Percentiles rank a stretch among this genome's conserved stretches.
Conservation (phyloP, 768 basidiomycete genomes). For the Mycena venus region DNA sequence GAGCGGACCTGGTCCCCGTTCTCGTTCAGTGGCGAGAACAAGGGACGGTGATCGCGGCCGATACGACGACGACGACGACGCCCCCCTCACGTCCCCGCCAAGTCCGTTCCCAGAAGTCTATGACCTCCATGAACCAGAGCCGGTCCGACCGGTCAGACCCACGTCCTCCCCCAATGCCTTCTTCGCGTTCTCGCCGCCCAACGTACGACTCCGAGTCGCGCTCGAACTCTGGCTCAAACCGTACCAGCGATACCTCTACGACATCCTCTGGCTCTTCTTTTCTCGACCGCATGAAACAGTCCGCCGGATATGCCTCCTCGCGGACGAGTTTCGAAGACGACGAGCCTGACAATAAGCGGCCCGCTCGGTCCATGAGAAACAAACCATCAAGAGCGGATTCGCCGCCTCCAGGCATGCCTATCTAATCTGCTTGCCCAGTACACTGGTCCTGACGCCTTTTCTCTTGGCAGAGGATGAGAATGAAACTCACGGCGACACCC, state of each 20-base stretch:
- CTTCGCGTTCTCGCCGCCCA: constrained; percentile 28
- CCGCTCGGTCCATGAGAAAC: constrained; percentile 15
- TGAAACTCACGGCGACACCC: constrained; percentile 55
- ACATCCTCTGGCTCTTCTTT: constrained; percentile 45
- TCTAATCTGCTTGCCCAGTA: background rate
- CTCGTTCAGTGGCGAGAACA: constrained; percentile 46
- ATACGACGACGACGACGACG: constrained; percentile 25
- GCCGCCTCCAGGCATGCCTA: constrained; percentile 23
- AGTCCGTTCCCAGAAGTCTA: constrained; percentile 40
- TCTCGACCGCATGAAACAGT: constrained; percentile 51
- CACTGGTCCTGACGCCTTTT: constrained; percentile 3
- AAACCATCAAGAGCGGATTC: constrained; percentile 18
- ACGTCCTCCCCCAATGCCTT: constrained; percentile 27
- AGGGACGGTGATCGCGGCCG: constrained; percentile 20
- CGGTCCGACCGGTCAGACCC: constrained; percentile 1
- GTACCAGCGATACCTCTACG: constrained; percentile 28
- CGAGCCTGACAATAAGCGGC: constrained; percentile 27
- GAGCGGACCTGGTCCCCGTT: constrained; percentile 52
- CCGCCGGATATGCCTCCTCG: constrained; percentile 52
- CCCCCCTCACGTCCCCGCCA: constrained; percentile 30
- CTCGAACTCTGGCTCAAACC: constrained; percentile 29
- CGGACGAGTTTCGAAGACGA: constrained; percentile 61
- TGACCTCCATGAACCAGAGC: constrained; percentile 29
- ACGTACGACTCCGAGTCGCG: constrained; percentile 25
- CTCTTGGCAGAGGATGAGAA: constrained; percentile 20